These are phyloP conservation scores for Gastrolobium bilobum DNA, from an alignment of 306 rosid genomes.

Conservation along the genomic window DNA sequence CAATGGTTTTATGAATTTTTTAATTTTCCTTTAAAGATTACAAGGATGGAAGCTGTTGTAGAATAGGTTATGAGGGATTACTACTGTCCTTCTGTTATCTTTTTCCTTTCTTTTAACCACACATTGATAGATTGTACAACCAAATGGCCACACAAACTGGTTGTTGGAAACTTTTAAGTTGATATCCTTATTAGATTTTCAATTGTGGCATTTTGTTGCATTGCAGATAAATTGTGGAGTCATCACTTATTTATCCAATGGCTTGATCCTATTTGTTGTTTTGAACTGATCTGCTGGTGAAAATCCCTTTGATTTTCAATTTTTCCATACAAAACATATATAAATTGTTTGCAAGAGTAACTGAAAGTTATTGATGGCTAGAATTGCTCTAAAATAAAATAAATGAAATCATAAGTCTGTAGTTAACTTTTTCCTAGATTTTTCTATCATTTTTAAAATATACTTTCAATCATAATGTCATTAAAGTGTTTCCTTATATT, in stretches of 20 bases:
- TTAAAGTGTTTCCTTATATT: background rate
- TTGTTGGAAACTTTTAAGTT: background rate
- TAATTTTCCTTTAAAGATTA: too few species aligned
- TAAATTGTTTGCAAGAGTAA: background rate
- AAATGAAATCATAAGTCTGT: background rate
- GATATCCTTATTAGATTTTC: background rate
- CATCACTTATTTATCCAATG: background rate
- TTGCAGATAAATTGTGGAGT: background rate
- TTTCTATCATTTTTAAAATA: background rate
- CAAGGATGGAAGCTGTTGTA: too few species aligned
- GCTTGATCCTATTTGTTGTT: background rate
- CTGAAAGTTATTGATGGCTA: background rate
- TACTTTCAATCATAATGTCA: background rate
- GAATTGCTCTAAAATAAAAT: background rate
- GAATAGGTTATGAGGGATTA: background rate
- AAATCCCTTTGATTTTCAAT: background rate
- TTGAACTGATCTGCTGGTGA: background rate
- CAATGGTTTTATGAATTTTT: too few species aligned
- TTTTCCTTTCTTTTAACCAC: too few species aligned
- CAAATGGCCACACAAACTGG: background rate
- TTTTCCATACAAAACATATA: too few species aligned
- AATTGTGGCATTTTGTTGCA: background rate
- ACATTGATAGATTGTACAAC: too few species aligned
- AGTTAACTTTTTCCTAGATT: background rate
- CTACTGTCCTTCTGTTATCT: too few species aligned